These are phyloP conservation scores for Verticillium nubilum DNA, from an alignment of 2,329 filamentous ascomycete genomes.

Conservation along the genomic window DNA sequence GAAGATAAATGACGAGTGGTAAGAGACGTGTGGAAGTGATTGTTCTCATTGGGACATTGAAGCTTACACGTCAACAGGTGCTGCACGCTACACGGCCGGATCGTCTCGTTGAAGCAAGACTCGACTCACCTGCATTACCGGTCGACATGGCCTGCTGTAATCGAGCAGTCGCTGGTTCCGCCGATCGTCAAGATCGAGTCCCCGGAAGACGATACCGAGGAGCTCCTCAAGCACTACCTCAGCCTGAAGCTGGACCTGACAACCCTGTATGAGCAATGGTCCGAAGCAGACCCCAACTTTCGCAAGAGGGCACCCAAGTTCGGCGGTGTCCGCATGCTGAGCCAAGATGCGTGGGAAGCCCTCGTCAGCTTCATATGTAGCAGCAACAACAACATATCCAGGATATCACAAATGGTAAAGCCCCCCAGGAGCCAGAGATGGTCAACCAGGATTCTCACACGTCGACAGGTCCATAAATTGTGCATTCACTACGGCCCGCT, in stretches of 20 bases:
- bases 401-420: constrained; percentile 88
- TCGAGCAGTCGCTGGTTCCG: constrained; percentile 9
- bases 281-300: constrained; percentile 79
- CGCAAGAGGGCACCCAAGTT: constrained; percentile 81
- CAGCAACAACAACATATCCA: constrained; percentile 95
- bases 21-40: constrained; percentile 11
- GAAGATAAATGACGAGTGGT: constrained; percentile 82
- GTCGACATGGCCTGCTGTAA: constrained; percentile 51
- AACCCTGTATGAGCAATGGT: constrained; percentile 82
- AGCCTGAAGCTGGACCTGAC: constrained; percentile 75
- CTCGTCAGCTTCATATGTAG: constrained; percentile 95
- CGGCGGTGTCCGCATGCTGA: constrained; percentile 83
- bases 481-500: constrained; percentile 79
- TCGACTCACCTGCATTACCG: constrained; percentile 72
- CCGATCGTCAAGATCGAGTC: constrained; percentile 15
- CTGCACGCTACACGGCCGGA: constrained; percentile 78
- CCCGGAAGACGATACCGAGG: constrained; percentile 61
- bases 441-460: not conserved
- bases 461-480: constrained; percentile 67
- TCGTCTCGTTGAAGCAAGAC: constrained; percentile 83
- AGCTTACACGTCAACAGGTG: constrained; percentile 42
- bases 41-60: not conserved
- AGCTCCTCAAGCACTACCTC: constrained; percentile 77
- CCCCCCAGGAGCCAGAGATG: not conserved
- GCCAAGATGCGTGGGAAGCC: constrained; percentile 94